Evolutionary conservation across 331 rosid genomes (phyloP), one percentile per base, ranked within the genome.

Genomic region (Phaseolus coccineus): DNA sequence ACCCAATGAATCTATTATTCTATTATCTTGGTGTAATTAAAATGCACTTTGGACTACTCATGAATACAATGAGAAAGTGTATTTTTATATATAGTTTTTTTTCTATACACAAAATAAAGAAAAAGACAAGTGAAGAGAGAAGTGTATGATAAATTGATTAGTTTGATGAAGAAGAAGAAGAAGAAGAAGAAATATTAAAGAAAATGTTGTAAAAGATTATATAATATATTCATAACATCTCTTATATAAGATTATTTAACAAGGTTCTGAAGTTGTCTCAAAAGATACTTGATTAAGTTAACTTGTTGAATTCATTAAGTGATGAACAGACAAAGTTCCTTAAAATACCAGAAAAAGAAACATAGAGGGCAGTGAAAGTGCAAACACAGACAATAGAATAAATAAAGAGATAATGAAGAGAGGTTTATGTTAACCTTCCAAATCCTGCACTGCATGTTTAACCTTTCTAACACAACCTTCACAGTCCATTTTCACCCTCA

Each of bases 401-500:
- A 19, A 15, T 25, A 63, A 37, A 71, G 47, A 53, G 10, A 70
- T 16, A 72, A 6, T 13, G 0, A 40, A 52, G 51, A 72, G 67
- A 71, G 80, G 1, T 71, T 55, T 25, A 35, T 42, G 73, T 53
- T 66, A 77, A 93, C 96, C 98, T 91, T 87, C 85, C 68, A 94
- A 66, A 84, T 65, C 63, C 52, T 90, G 33, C 57, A 89, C 87
- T 11, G 91, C 88, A 58, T 82, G 71, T 72, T 5, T 78, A 31
- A 94, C 93, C 83, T 77, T 89, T 79, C 82, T 87, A 58, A 82
- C 97, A 79, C 98, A 94, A 74, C 95, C 95, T 81, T 92, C 90
- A 68, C 97, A 94, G 83, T 91, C 95, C 97, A 92, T 92, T 84
- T 91, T 87, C 90, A 94, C 97, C 82, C 88, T 86, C 66, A 94